Evolutionary conservation across 2,329 filamentous ascomycete species (phyloP), one percentile per base, ranked within the genome.

Genomic region (Phaeosphaeriaceae sp.): DNA sequence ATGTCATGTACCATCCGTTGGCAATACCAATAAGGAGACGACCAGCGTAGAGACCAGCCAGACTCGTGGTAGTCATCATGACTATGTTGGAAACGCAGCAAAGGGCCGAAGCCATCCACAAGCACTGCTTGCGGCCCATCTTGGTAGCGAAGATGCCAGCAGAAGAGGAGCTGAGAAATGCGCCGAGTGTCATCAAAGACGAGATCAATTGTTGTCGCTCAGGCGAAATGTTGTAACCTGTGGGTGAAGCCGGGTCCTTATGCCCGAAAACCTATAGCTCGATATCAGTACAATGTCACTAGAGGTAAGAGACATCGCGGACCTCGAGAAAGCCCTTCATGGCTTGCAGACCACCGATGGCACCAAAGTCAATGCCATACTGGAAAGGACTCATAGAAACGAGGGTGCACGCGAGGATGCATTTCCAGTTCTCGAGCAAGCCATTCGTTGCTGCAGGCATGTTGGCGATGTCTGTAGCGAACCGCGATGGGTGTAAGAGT

Each of bases 21-120:
- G 84, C 83, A 20, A 87, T 59, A 2, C 85, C 85, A 53, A 86
- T 84, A n/a, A 87, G 68, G 5, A 87, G 74, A 11, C 85, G 79
- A 5, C 83, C 85, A 21, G 80, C 79, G 53, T 87, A 87, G 3
- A 88, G 78, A 0, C 80, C 83, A 4, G 79, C 81, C 27, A 87
- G 82, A 54, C 75, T 76, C 3, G 79, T 81, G 0, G 83, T 85
- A 1, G 80, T 76, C 83, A 87, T 86, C 85, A 87, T 86, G 60
- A 86, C 76, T 2, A 70, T 58, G 45, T 74, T 74, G 1, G 84
- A 76, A 3, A 82, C 73, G 60, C 77, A 79, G 65, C 83, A 85
- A 3, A 85, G 68, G 1, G 80, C 24, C 51, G 81, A 82, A 1
- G 83, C 84, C 9, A 79, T 57, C 79, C 82, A 84, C 11, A 85